Evolutionary conservation across 2,329 filamentous ascomycete species (phyloP).

Genomic region (Sclerotinia sclerotiorum): DNA sequence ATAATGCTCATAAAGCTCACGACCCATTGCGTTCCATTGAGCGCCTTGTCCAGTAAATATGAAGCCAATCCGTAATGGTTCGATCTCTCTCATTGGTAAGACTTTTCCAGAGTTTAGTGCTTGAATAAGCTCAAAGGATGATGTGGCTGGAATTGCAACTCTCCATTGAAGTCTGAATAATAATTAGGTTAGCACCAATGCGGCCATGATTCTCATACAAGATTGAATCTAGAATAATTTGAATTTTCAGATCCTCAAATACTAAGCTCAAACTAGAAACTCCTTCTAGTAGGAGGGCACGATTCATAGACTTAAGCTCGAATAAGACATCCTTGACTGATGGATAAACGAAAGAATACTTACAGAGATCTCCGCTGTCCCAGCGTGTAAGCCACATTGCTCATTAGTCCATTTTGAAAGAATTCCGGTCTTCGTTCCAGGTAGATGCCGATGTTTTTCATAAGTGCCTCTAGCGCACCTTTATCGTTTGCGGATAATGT

Average conservation of each 20-base stretch:
- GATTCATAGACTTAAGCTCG: neutral
- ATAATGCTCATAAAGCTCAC: slow-evolving; percentile 33
- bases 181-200: neutral
- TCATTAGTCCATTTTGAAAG: slow-evolving; percentile 38
- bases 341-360: neutral
- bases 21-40: slow-evolving; percentile 34
- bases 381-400: slow-evolving; percentile 38
- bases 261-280: no score
- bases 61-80: slow-evolving; percentile 26
- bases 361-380: slow-evolving; percentile 34
- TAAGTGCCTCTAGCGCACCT: slow-evolving; percentile 32
- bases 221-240: neutral
- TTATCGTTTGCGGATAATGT: slow-evolving; percentile 37
- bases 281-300: no score
- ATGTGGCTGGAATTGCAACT: slow-evolving; percentile 32
- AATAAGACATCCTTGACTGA: neutral
- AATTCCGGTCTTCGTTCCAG: slow-evolving; percentile 38
- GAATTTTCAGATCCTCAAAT: no score
- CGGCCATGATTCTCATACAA: neutral
- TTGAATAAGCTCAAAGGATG: slow-evolving; percentile 36
- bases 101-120: slow-evolving; percentile 40
- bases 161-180: slow-evolving; percentile 32
- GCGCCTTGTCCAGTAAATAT: slow-evolving; percentile 33
- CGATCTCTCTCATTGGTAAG: slow-evolving; percentile 30
- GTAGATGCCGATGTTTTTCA: slow-evolving; percentile 37